Evolutionary conservation across 164 flowering plant genomes (phyloP), one percentile per base, ranked within the genome.

Genomic region (Tetracentron sinense): DNA sequence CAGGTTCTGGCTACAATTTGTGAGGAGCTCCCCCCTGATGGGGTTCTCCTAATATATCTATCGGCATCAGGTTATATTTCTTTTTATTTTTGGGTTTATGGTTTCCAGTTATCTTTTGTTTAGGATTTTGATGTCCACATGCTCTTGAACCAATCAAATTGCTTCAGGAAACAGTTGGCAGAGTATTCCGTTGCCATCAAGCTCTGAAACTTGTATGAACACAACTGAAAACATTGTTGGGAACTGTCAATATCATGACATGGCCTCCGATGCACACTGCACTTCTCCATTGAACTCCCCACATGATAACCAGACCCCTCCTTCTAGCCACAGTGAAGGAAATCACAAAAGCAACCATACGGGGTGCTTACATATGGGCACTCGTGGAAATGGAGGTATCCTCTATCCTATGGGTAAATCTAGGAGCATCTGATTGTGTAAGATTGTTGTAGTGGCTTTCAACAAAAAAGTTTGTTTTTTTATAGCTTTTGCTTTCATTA

Each of bases 11-110:
- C 94, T 42, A 83, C 89, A 28, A 77, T 81, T 7, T 88, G 89
- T 61, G 97, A 90, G 77, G 97, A 89, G 80, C 90, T 93, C 20
- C 85, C 92, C 54, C 62, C 81, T 67, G 92, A 93, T 77, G 97
- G 98, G 33, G 73, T 93, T 72, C 77, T 93, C 63, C 72, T 93
- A 54, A 69, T 93, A 61, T 90, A 93, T 76, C 65, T 93, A 50
- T 93, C 98, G 51, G 89, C 89, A 66, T 74, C 92, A 84, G 92
- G 94, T 83, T 42, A 33, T 29, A 28, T 29, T 60, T 52, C 28
- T 49, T 62, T 0, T 55, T 26, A 26, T 30, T 22, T 51, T 54
- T 10, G 28, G n/a, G 10, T n/a, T 67, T 23, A 48, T 29, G 35
- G 0, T 38, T 61, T 21, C 6, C 35, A 11, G 46, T 23, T 23